Percentiles rank a stretch among this genome's conserved stretches.
phyloP scores from a whole-genome alignment of 306 rosid genomes.

The Quercus robur region DNA sequence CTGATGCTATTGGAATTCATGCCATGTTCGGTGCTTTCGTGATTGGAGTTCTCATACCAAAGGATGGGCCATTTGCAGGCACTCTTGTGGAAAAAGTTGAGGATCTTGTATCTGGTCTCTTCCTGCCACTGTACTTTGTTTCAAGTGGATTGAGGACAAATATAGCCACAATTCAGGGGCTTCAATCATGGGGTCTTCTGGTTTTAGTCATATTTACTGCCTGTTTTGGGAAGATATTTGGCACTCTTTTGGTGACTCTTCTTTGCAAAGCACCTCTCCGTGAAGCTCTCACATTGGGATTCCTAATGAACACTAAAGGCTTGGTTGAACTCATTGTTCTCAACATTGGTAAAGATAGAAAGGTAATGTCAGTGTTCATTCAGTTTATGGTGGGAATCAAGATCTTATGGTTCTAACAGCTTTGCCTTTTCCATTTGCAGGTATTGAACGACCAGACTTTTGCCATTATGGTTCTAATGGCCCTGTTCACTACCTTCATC shows the following conservation, averaged over 20 bases:
- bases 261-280: constrained; percentile 54
- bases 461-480: constrained; percentile 92
- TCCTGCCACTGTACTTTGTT: constrained; percentile 78
- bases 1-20: constrained; percentile 86
- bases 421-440: constrained; percentile 39
- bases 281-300: constrained; percentile 71
- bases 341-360: constrained; percentile 86
- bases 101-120: constrained; percentile 84
- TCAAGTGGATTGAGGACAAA: constrained; percentile 90
- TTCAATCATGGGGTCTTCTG: constrained; percentile 82
- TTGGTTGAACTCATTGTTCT: constrained; percentile 91
- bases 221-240: constrained; percentile 80
- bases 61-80: constrained; percentile 67
- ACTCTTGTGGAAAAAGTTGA: constrained; percentile 82
- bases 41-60: constrained; percentile 69
- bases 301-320: constrained; percentile 86
- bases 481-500: constrained; percentile 75
- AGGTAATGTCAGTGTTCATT: constrained; percentile 42
- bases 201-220: constrained; percentile 64
- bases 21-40: constrained; percentile 94
- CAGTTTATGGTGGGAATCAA: constrained; percentile 6
- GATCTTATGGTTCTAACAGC: background rate
- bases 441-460: constrained; percentile 91
- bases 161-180: constrained; percentile 69
- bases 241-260: constrained; percentile 59